Conservation (phyloP, 495 filamentous ascomycete genomes). For the Penicillium mononematosum region DNA sequence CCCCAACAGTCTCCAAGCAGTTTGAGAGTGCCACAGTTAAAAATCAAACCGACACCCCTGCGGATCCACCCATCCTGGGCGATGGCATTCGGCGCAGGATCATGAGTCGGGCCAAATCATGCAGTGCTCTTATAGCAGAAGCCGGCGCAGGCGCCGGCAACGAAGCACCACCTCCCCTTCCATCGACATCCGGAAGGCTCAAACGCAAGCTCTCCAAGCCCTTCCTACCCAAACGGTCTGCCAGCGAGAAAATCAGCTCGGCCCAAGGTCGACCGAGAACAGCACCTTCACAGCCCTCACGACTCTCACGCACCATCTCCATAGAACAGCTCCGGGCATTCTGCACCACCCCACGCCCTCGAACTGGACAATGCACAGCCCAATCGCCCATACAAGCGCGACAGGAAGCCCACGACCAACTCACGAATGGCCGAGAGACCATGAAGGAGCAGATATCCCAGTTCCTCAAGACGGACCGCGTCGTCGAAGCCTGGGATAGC, state of each 20-base stretch:
- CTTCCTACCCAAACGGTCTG: conserved; percentile 28
- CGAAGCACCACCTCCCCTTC: conserved; percentile 17
- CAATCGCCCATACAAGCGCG: conserved; percentile 12
- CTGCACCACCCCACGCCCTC: conserved; percentile 22
- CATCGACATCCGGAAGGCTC: conserved; percentile 25
- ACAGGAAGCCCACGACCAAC: conserved; percentile 15
- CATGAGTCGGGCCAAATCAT: conserved; percentile 27
- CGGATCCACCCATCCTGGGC: conserved; percentile 2
- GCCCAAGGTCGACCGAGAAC: conserved; percentile 27
- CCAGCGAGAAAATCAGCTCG: conserved; percentile 20
- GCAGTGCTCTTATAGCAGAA: conserved; percentile 24
- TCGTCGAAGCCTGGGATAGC: conserved; percentile 40
- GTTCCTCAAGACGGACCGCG: conserved; percentile 42
- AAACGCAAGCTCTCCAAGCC: conserved; percentile 33
- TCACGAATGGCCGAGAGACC: conserved; percentile 23
- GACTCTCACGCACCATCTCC: conserved; percentile 27
- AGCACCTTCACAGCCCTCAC: conserved; percentile 30
- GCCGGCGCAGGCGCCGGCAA: conserved; percentile 7
- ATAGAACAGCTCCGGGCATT: conserved; percentile 31
- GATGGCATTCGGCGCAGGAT: conserved; percentile 12
- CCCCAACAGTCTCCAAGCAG: conserved; percentile 13
- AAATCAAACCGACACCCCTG: conserved; percentile 13
- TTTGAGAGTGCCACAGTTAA: conserved; percentile 18
- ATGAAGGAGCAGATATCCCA: conserved; percentile 42
- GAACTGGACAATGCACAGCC: conserved; percentile 18